Evolutionary conservation across 305 asterid species (phyloP).

Genomic region (Rubia peregrina): DNA sequence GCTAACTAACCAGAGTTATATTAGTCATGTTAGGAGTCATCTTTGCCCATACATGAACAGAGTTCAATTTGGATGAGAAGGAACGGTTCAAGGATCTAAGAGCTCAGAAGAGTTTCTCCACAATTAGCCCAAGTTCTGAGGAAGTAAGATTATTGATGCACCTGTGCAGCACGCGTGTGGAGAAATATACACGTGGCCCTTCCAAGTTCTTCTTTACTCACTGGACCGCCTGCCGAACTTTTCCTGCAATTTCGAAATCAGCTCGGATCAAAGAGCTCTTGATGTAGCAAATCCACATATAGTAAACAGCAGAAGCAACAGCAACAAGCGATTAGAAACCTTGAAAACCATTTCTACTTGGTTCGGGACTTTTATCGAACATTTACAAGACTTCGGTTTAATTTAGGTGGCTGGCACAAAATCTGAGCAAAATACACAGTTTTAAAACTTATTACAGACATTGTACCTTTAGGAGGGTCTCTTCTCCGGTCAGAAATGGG

Average conservation of each 20-base stretch:
- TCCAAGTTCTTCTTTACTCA: constrained; percentile 84
- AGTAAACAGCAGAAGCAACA: no score
- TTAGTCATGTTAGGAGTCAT: constrained; percentile 98
- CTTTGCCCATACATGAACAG: constrained; percentile 94
- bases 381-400: constrained; percentile 13
- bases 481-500: constrained; percentile 11
- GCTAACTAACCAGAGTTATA: constrained; percentile 54
- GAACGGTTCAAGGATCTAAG: constrained; percentile 94
- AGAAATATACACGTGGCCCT: constrained; percentile 93
- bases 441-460: not conserved
- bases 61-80: constrained; percentile 72
- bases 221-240: constrained; percentile 40
- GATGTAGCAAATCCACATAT: not conserved
- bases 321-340: no score
- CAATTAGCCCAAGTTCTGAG: constrained; percentile 80
- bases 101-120: constrained; percentile 94
- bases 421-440: not conserved
- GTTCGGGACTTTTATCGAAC: constrained; percentile 51
- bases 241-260: constrained; percentile 30
- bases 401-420: not conserved
- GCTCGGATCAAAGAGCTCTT: not conserved
- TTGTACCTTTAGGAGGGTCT: constrained; percentile 32
- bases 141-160: constrained; percentile 53
- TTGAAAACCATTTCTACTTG: not conserved
- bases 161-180: constrained; percentile 97